These are phyloP conservation scores for Limonium bicolor DNA, from an alignment of 148 eudicot genomes.

Conservation along the genomic window DNA sequence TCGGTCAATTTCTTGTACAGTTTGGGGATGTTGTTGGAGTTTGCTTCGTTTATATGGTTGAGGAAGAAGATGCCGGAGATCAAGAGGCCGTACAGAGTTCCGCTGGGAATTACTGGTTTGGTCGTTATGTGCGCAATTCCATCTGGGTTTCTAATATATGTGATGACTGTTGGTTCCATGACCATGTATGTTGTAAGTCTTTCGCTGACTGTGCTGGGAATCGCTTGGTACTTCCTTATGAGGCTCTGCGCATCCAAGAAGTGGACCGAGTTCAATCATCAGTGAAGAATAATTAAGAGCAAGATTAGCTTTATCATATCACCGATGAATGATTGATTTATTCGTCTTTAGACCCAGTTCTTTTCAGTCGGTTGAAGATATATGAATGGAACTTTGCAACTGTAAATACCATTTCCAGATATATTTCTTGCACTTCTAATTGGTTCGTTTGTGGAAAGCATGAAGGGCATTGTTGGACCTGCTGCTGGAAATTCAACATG, in stretches of 20 bases:
- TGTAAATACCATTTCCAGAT: no score
- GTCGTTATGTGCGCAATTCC: constrained; percentile 38
- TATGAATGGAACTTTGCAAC: no score
- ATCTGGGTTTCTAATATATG: constrained; percentile 27
- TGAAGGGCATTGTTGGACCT: no score
- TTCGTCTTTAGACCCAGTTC: no score
- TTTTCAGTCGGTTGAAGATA: no score
- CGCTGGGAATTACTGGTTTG: constrained; percentile 20
- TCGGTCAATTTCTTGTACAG: constrained; percentile 29
- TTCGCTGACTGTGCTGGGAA: constrained; percentile 19
- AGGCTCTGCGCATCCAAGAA: constrained; percentile 16
- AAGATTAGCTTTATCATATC: no score
- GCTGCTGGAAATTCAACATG: no score
- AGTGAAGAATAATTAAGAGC: no score
- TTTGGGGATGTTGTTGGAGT: constrained; percentile 25
- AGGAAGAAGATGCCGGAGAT: constrained; percentile 18
- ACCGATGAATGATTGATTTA: no score
- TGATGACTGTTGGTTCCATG: constrained; percentile 24
- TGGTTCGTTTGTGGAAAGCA: no score
- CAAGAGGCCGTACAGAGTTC: constrained; percentile 30
- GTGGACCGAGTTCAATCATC: constrained; percentile 18
- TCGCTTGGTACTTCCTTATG: constrained; percentile 31
- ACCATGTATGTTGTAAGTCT: constrained; percentile 22
- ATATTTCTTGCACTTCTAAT: no score
- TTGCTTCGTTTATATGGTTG: constrained; percentile 31